Evolutionary conservation across 2,329 filamentous ascomycete genomes (phyloP).

Genomic region (Lachnellula subtilissima): DNA sequence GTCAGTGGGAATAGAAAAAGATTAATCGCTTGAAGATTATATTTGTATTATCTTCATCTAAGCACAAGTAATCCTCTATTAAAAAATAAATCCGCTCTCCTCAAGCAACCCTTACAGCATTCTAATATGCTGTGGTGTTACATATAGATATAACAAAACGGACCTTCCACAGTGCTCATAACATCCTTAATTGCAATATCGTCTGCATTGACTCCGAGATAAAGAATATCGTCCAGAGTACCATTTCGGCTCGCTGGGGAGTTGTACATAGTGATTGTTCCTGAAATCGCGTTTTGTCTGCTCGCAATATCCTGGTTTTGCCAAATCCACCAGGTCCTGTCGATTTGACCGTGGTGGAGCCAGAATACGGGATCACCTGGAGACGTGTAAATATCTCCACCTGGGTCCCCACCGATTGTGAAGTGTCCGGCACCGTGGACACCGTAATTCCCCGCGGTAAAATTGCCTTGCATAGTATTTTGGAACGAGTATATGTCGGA

Average conservation of each 20-base stretch:
- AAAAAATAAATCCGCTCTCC: no score
- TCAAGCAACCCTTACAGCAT: no score
- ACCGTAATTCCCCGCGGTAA: conserved; percentile 31
- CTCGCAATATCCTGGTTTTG: conserved; percentile 40
- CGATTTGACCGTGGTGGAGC: conserved; percentile 43
- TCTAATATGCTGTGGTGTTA: conserved; percentile 10
- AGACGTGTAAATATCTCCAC: conserved; percentile 40
- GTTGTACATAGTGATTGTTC: conserved; percentile 41
- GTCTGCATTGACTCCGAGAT: conserved; percentile 24
- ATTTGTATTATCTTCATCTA: no score
- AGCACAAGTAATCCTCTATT: no score
- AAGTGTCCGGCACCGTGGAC: conserved; percentile 40
- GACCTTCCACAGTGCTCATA: conserved; percentile 39
- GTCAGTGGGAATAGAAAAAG: no score
- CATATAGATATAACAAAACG: conserved; percentile 43
- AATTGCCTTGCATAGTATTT: conserved; percentile 41
- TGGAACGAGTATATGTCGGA: conserved; percentile 40
- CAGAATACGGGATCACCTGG: conserved; percentile 44
- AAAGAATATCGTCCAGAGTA: conserved; percentile 37
- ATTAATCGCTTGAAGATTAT: no score
- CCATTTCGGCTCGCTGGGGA: conserved; percentile 38
- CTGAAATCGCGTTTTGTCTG: conserved; percentile 27
- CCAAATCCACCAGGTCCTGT: conserved; percentile 46
- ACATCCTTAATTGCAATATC: conserved; percentile 32
- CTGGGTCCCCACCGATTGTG: conserved; percentile 42